Conservation (phyloP, 1,284 basidiomycete species). For the Ganoderma resinaceum region DNA sequence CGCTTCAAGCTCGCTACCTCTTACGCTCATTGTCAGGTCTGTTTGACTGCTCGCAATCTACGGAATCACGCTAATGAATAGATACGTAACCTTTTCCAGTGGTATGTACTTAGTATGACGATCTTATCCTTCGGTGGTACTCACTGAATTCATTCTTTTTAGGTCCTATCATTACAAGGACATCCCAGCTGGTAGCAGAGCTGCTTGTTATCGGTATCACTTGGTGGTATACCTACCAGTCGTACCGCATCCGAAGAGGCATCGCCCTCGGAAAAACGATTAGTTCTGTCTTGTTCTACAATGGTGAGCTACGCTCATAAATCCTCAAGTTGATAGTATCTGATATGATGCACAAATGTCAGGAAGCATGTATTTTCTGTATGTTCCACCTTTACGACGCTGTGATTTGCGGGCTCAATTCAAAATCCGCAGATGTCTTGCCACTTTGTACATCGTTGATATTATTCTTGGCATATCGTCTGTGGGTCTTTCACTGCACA, state of each 20-base stretch:
- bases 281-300: neutral
- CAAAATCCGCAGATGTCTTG: neutral
- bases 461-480: neutral
- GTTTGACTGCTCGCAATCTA: neutral
- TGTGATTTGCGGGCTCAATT: neutral
- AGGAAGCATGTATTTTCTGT: constrained; percentile 1
- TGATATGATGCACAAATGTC: neutral
- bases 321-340: neutral
- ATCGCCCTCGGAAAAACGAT: neutral
- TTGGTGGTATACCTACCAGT: neutral
- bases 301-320: neutral
- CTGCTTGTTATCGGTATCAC: neutral
- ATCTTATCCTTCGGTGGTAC: neutral
- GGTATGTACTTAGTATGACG: neutral
- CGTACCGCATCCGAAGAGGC: neutral
- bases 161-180: too few species aligned
- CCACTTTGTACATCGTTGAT: neutral
- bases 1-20: neutral
- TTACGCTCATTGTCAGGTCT: neutral
- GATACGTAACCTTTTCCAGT: neutral
- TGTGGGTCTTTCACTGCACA: neutral
- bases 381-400: neutral
- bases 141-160: neutral
- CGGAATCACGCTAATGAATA: neutral
- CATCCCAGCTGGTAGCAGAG: neutral